These are phyloP conservation scores for Exophiala xenobiotica DNA, from an alignment of 2,329 filamentous ascomycete species.

Conservation along the genomic window DNA sequence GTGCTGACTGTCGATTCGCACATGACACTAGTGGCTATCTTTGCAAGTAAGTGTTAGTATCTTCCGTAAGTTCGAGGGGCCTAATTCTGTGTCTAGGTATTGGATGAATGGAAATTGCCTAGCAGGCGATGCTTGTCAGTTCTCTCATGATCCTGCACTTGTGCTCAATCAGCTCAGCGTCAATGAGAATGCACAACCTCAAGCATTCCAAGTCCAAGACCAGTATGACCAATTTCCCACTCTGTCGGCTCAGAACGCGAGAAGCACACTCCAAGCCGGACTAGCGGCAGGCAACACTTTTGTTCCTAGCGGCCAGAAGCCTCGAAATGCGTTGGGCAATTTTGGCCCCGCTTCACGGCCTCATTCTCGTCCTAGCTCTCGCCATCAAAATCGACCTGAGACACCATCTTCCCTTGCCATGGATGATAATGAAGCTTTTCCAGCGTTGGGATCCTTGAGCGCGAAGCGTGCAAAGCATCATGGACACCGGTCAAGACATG, in stretches of 20 bases:
- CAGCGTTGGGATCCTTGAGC: conserved; percentile 74
- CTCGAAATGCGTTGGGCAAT: conserved; percentile 19
- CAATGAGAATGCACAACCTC: conserved; percentile 58
- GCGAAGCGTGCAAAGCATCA: conserved; percentile 85
- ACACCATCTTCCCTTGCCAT: conserved; percentile 68
- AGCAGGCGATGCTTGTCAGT: conserved; percentile 89
- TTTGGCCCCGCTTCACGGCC: conserved; percentile 55
- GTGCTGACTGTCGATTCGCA: conserved; percentile 94
- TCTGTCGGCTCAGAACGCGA: conserved; percentile 47
- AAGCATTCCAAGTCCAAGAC: conserved; percentile 76
- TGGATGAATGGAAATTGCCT: conserved; percentile 96
- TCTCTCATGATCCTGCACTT: conserved; percentile 90
- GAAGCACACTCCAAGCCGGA: conserved; percentile 44
- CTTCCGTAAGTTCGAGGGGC: too few species aligned
- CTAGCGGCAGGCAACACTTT: conserved; percentile 36
- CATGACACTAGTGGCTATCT: conserved; percentile 94
- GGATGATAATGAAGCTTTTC: conserved; percentile 94
- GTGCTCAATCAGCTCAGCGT: conserved; percentile 72
- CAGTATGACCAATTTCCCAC: conserved; percentile 77
- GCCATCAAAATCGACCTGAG: conserved; percentile 63
- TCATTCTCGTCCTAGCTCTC: conserved; percentile 80
- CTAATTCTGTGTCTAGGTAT: too few species aligned
- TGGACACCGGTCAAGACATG: conserved; percentile 83
- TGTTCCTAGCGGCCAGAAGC: conserved; percentile 22
- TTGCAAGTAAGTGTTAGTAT: conserved; percentile 89